Conservation (phyloP, 2,329 filamentous ascomycete genomes). For the Aureobasidium sp. region DNA sequence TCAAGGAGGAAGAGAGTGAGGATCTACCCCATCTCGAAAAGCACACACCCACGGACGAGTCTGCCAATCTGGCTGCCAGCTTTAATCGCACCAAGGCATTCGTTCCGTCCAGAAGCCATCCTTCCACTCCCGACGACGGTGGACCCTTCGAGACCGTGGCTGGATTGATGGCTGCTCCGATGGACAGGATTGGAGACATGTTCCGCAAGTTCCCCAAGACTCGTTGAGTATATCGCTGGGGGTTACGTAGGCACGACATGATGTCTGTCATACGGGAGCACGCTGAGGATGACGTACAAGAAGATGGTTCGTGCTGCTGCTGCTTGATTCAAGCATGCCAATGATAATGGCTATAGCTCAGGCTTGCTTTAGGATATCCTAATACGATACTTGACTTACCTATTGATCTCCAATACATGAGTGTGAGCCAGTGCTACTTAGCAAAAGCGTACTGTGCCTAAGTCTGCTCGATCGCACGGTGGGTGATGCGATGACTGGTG, state of each 20-base stretch:
- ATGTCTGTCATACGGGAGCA: not conserved
- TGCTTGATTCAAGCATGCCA: not conserved
- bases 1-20: slow-evolving; percentile 17
- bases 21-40: slow-evolving; percentile 18
- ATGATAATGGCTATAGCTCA: not conserved
- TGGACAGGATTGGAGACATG: slow-evolving; percentile 50
- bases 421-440: too few species aligned
- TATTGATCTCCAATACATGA: too few species aligned
- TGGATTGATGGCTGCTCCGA: slow-evolving; percentile 49
- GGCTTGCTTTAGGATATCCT: not conserved
- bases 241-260: not conserved
- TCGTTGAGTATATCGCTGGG: not conserved
- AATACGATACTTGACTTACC: not conserved
- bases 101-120: slow-evolving; percentile 16
- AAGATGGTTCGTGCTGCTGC: too few species aligned
- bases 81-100: slow-evolving; percentile 17
- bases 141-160: slow-evolving; percentile 51
- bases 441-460: too few species aligned
- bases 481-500: too few species aligned
- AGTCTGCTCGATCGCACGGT: too few species aligned
- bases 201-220: slow-evolving; percentile 48
- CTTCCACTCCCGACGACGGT: slow-evolving; percentile 7
- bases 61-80: not conserved
- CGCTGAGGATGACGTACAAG: too few species aligned
- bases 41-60: slow-evolving; percentile 8